Evolutionary conservation across 2,329 filamentous ascomycete species (phyloP), one percentile per base, ranked within the genome.

Genomic region (Ceratocystiopsis minuta): DNA sequence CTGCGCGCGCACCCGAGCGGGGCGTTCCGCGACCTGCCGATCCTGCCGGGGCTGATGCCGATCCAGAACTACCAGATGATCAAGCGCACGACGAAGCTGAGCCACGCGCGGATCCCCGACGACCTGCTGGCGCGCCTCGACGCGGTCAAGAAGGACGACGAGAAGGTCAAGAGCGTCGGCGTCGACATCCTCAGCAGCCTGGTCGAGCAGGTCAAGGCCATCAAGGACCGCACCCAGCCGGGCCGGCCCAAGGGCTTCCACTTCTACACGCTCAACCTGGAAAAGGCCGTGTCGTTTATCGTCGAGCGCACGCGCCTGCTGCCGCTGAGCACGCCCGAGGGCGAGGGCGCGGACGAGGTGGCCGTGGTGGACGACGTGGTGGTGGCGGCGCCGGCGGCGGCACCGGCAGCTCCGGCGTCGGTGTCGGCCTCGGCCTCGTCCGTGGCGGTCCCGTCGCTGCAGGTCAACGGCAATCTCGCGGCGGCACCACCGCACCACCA

Each of bases 41-140:
- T 98, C 50, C 82, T 98, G 43, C 88, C 90, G 0, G 90, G 90
- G 1, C 66, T 98, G 53, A 95, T 98, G 87, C 90, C 90, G 13
- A 86, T 98, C 41, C 90, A 98, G 62, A 92, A 83, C 61, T 96
- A 93, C 60, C 84, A 93, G 57, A 96, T 94, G 66, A 75, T 98
- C 53, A 85, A 85, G 54, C 69, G 90, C 48, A 94, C 88, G 31
- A 88, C 87, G 18, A 98, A 96, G 62, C 70, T 98, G 36, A 94
- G 86, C 57, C 86, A 95, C 57, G 88, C 87, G 38, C 78, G 72
- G 47, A 68, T 96, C 37, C 90, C 90, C 0, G 63, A 71, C 1
- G 61, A 70, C 14, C 70, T 95, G 28, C 66, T 88, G 54, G 65
- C 67, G 13, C 75, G 82, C 18, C 64, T 90, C 36, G 77, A 85